These are phyloP conservation scores for Ceratobasidium sp. DNA, from an alignment of 1,284 basidiomycete genomes.

Conservation along the genomic window DNA sequence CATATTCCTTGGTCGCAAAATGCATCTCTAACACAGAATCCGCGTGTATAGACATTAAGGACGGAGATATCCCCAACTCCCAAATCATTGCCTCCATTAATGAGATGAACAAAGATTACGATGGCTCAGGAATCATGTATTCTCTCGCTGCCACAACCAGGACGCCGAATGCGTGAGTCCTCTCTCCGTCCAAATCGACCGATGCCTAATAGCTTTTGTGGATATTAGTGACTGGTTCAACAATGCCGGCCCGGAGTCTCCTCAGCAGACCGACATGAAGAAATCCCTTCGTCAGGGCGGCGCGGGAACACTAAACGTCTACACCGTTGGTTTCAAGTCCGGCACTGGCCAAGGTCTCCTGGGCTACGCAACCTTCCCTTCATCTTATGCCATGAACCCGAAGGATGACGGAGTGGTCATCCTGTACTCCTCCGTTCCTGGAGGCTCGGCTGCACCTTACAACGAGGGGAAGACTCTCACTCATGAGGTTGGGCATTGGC, in stretches of 20 bases:
- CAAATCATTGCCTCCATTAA: constrained; percentile 46
- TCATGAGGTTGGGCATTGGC: constrained; percentile 68
- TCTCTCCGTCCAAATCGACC: background rate
- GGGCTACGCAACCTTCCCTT: constrained; percentile 47
- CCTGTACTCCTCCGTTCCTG: constrained; percentile 50
- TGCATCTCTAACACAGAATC: constrained; percentile 3
- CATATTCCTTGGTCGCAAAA: background rate
- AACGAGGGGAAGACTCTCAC: constrained; percentile 59
- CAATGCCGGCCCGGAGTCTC: constrained; percentile 54
- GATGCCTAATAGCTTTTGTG: too few species aligned
- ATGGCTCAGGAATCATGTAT: constrained; percentile 47
- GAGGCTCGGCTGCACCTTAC: constrained; percentile 46
- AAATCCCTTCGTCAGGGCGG: constrained; percentile 36
- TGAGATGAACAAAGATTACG: constrained; percentile 49
- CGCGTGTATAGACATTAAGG: background rate
- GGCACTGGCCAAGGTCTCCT: constrained; percentile 39
- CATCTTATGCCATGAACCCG: constrained; percentile 38
- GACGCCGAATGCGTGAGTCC: background rate
- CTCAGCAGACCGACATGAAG: constrained; percentile 65
- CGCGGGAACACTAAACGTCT: constrained; percentile 41
- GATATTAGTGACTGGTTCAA: constrained; percentile 38
- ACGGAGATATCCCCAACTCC: constrained; percentile 33
- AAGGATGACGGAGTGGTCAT: constrained; percentile 50
- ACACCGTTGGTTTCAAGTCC: constrained; percentile 41
- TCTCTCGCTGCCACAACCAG: constrained; percentile 47